Conservation (phyloP, 805 yeast genomes). For the Millerago galiae region DNA sequence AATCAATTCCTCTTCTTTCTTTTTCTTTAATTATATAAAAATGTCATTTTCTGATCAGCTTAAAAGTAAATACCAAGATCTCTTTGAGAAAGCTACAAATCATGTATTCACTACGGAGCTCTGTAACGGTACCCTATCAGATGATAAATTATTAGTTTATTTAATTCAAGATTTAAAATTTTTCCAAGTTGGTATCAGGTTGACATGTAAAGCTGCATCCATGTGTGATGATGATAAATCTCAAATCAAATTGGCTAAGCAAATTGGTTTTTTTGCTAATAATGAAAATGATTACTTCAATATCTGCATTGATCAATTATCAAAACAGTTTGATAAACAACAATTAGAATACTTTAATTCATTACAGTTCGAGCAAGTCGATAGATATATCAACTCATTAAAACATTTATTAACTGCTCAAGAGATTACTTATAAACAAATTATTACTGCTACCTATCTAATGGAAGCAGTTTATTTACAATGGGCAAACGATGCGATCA, state of each 20-base stretch:
- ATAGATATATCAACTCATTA: slow-evolving; percentile 31
- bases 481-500: slow-evolving; percentile 41
- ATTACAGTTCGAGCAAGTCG: slow-evolving; percentile 29
- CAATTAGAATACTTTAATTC: slow-evolving; percentile 14
- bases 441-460: slow-evolving; percentile 37
- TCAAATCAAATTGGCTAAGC: slow-evolving; percentile 38
- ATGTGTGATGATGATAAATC: slow-evolving; percentile 34
- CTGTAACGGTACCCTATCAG: slow-evolving; percentile 39
- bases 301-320: slow-evolving; percentile 25
- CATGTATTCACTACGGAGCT: slow-evolving; percentile 26
- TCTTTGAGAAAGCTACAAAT: slow-evolving; percentile 12
- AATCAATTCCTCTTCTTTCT: too few species aligned
- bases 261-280: slow-evolving; percentile 43
- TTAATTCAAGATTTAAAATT: slow-evolving; percentile 43
- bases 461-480: slow-evolving; percentile 46
- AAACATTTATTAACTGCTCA: slow-evolving; percentile 24
- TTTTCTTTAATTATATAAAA: neutral
- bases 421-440: slow-evolving; percentile 31
- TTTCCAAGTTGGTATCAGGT: slow-evolving; percentile 36
- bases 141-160: slow-evolving; percentile 36
- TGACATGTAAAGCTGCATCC: slow-evolving; percentile 39
- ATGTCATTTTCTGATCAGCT: slow-evolving; percentile 9
- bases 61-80: neutral
- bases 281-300: slow-evolving; percentile 44
- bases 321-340: slow-evolving; percentile 8